phyloP scores from a whole-genome alignment of 768 basidiomycete genomes.

The Wakefieldia striispora region DNA sequence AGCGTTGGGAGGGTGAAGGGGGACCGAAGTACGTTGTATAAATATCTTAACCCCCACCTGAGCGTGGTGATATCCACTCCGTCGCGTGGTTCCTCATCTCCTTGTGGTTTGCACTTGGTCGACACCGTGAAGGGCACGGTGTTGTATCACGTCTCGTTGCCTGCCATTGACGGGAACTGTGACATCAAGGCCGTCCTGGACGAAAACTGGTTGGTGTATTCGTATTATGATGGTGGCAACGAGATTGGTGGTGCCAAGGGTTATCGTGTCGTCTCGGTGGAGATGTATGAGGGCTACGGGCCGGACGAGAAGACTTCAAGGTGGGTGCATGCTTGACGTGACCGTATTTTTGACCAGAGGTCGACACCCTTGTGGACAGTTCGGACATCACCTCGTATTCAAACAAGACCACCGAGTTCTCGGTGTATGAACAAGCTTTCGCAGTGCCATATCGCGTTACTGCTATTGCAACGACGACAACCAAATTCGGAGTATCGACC shows the following conservation, averaged over 20 bases:
- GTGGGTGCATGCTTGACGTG: slow-evolving; percentile 42
- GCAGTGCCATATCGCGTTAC: slow-evolving; percentile 67
- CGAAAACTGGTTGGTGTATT: slow-evolving; percentile 94
- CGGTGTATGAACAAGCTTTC: slow-evolving; percentile 67
- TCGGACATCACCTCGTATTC: slow-evolving; percentile 56
- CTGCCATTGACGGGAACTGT: slow-evolving; percentile 45
- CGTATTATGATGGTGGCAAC: slow-evolving; percentile 68
- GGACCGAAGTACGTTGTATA: slow-evolving; percentile 87
- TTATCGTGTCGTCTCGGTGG: slow-evolving; percentile 74
- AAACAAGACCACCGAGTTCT: slow-evolving; percentile 49
- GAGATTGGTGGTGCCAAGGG: slow-evolving; percentile 56
- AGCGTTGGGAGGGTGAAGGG: slow-evolving; percentile 83
- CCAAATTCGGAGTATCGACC: slow-evolving; percentile 83
- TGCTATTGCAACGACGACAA: slow-evolving; percentile 71
- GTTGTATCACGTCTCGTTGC: slow-evolving; percentile 63
- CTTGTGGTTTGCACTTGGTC: slow-evolving; percentile 73
- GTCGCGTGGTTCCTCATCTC: slow-evolving; percentile 8
- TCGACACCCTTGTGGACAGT: slow-evolving; percentile 28
- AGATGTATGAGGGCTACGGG: slow-evolving; percentile 78
- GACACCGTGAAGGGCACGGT: slow-evolving; percentile 77
- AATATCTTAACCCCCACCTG: slow-evolving; percentile 87
- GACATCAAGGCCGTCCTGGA: slow-evolving; percentile 66
- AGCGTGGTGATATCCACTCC: slow-evolving; percentile 61
- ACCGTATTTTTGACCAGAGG: not conserved
- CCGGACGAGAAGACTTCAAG: slow-evolving; percentile 70